phyloP scores from a whole-genome alignment of 805 yeast genomes.

The Starmerella apis region DNA sequence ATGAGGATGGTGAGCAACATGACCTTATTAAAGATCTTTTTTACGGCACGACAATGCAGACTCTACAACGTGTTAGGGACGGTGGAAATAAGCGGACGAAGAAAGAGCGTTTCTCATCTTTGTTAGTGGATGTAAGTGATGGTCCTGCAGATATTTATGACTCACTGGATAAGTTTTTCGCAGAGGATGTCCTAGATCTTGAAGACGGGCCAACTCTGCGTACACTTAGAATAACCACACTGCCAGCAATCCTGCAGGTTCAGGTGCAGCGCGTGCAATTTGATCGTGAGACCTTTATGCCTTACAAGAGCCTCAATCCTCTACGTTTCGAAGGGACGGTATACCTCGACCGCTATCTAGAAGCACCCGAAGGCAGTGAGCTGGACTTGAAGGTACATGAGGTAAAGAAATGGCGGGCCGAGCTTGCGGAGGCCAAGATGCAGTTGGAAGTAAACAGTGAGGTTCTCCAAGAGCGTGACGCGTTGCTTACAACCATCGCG shows the following conservation, averaged over 20 bases:
- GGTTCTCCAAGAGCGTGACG: constrained; percentile 29
- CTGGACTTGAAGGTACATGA: constrained; percentile 46
- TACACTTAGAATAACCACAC: constrained; percentile 54
- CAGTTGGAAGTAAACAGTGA: constrained; percentile 20
- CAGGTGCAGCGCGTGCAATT: constrained; percentile 92
- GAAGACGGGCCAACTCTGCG: constrained; percentile 65
- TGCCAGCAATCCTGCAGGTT: constrained; percentile 78
- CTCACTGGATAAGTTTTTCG: constrained; percentile 75
- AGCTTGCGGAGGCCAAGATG: constrained; percentile 6
- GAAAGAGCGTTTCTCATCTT: constrained; percentile 65
- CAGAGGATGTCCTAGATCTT: constrained; percentile 55
- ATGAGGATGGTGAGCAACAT: constrained; percentile 57
- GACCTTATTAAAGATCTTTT: constrained; percentile 74
- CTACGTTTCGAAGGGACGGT: constrained; percentile 67
- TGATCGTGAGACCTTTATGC: constrained; percentile 59
- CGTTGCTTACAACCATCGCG: constrained; percentile 43
- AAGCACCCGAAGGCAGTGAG: constrained; percentile 41
- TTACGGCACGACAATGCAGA: constrained; percentile 77
- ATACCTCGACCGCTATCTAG: constrained; percentile 80
- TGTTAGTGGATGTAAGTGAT: constrained; percentile 76
- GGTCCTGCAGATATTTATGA: constrained; percentile 85
- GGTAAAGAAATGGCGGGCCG: constrained; percentile 48
- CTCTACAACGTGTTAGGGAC: constrained; percentile 36
- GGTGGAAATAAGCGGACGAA: constrained; percentile 40
- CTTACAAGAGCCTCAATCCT: constrained; percentile 74